These are phyloP conservation scores for Pseudocercospora fuligena DNA, from an alignment of 2,329 filamentous ascomycete genomes.

Conservation along the genomic window DNA sequence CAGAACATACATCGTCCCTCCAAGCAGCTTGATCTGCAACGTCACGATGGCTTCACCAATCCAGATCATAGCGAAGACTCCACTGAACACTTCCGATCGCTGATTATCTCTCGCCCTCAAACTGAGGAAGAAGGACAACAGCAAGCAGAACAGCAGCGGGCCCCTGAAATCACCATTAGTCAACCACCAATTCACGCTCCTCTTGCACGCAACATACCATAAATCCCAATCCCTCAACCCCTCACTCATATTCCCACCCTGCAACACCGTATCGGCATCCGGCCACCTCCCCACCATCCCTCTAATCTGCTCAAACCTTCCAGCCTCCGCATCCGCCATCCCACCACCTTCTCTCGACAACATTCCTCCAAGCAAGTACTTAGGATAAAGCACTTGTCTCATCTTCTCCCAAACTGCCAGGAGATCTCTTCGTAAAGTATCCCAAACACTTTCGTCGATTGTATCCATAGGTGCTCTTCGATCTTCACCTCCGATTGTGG, in stretches of 20 bases:
- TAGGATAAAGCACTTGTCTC: slow-evolving; percentile 93
- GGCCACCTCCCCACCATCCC: slow-evolving; percentile 67
- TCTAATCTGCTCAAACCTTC: slow-evolving; percentile 55
- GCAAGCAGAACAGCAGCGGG: slow-evolving; percentile 88
- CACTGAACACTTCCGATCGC: slow-evolving; percentile 88
- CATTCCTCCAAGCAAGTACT: slow-evolving; percentile 80
- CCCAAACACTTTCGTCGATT: slow-evolving; percentile 97
- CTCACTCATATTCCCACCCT: slow-evolving; percentile 75
- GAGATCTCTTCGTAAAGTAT: slow-evolving; percentile 90
- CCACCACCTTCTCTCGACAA: slow-evolving; percentile 61
- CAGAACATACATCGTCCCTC: slow-evolving; percentile 87
- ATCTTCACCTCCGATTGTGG: slow-evolving; percentile 89
- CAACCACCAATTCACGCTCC: slow-evolving; percentile 27
- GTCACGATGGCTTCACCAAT: slow-evolving; percentile 95
- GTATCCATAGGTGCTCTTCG: slow-evolving; percentile 87
- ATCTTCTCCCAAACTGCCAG: slow-evolving; percentile 97
- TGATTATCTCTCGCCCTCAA: slow-evolving; percentile 79
- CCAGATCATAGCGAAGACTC: slow-evolving; percentile 96
- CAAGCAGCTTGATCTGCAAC: slow-evolving; percentile 94
- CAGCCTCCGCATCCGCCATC: slow-evolving; percentile 59
- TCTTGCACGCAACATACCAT: slow-evolving; percentile 59
- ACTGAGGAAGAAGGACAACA: slow-evolving; percentile 85
- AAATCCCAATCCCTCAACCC: slow-evolving; percentile 96
- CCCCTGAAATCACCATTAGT: slow-evolving; percentile 62
- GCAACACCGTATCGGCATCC: slow-evolving; percentile 68